phyloP scores from a whole-genome alignment of 345 rosid genomes.

The Gossypium thurberi region DNA sequence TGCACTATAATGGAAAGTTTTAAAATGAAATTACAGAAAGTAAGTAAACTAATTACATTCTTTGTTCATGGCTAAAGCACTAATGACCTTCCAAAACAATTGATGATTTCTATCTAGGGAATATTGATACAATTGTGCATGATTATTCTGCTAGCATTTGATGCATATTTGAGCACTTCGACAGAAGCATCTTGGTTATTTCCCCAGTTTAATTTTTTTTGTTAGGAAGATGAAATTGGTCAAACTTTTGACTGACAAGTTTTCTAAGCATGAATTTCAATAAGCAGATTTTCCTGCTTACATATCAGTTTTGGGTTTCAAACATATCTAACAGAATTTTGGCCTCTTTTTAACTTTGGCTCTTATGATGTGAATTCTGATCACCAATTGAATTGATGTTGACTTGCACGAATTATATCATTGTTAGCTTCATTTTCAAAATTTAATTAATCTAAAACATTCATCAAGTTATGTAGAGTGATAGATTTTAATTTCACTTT shows the following conservation, averaged over 20 bases:
- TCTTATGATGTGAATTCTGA: not conserved
- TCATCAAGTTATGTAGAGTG: not conserved
- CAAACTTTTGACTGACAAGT: not conserved
- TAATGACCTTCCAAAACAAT: not conserved
- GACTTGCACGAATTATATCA: not conserved
- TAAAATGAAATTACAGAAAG: not conserved
- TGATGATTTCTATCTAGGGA: not conserved
- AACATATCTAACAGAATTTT: not conserved
- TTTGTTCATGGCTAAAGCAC: not conserved
- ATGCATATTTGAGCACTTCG: constrained; percentile 4
- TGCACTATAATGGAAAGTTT: constrained; percentile 8
- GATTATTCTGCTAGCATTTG: not conserved
- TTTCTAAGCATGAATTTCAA: not conserved
- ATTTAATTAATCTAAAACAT: not conserved
- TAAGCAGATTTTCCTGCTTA: not conserved
- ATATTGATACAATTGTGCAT: not conserved
- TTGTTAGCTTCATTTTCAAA: not conserved
- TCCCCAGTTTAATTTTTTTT: not conserved
- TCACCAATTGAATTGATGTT: not conserved
- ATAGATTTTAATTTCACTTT: not conserved
- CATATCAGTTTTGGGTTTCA: not conserved
- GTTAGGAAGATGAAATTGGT: not conserved
- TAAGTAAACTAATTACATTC: not conserved
- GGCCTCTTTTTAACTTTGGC: not conserved
- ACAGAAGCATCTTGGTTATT: not conserved